Evolutionary conservation across 495 filamentous ascomycete genomes (phyloP).

Genomic region (Trichoderma reesei): DNA sequence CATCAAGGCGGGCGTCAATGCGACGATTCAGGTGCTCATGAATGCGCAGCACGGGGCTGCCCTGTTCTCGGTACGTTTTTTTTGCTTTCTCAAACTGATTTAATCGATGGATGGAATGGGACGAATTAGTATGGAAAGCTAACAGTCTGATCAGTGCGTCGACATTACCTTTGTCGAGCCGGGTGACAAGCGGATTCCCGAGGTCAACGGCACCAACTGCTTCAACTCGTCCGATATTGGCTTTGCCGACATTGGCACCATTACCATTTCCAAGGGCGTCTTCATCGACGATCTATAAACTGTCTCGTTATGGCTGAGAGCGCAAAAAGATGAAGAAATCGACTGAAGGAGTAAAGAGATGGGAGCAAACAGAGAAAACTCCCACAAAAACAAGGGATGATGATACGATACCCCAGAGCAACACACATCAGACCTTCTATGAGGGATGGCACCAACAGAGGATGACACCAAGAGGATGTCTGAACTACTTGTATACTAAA

Average conservation of each 20-base stretch:
- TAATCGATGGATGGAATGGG: not conserved
- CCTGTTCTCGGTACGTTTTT: not conserved
- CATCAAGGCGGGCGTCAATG: slow-evolving; percentile 43
- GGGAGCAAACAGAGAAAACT: not conserved
- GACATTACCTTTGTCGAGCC: slow-evolving; percentile 11
- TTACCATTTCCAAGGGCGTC: slow-evolving; percentile 3
- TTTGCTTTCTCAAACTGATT: not conserved
- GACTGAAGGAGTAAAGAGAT: not conserved
- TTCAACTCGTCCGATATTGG: slow-evolving; percentile 10
- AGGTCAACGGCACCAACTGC: slow-evolving; percentile 5
- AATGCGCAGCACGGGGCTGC: slow-evolving; percentile 14
- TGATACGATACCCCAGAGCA: not conserved
- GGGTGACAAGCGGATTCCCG: not conserved
- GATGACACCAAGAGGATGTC: not conserved
- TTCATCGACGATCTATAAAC: not conserved
- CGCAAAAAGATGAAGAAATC: not conserved
- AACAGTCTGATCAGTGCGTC: not conserved
- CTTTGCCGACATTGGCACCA: not conserved
- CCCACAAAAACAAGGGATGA: not conserved
- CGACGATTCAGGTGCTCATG: slow-evolving; percentile 71
- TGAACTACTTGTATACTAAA: not conserved
- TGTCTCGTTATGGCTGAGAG: not conserved
- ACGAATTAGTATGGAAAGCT: not conserved
- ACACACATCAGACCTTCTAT: not conserved
- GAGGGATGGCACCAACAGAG: not conserved